Percentiles rank a stretch among this genome's conserved stretches.
Evolutionary conservation across 257 asterid species (phyloP).

Genomic region (Prunella vulgaris): DNA sequence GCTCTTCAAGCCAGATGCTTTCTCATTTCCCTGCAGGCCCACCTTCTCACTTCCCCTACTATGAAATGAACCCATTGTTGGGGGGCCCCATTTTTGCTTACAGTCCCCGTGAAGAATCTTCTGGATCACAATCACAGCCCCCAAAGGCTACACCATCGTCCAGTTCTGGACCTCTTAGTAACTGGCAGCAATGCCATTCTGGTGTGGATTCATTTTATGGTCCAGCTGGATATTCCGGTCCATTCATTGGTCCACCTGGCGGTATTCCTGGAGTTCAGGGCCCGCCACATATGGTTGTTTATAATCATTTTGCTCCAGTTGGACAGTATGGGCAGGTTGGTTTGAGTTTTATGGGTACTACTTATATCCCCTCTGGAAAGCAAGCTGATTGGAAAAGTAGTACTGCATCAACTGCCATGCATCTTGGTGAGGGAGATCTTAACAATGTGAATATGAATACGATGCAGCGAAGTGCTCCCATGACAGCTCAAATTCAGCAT

Average conservation of each 20-base stretch:
- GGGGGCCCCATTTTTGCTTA: slow-evolving; percentile 86
- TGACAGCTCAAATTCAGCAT: slow-evolving; percentile 63
- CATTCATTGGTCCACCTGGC: slow-evolving; percentile 72
- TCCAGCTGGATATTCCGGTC: slow-evolving; percentile 76
- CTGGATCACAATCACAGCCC: slow-evolving; percentile 61
- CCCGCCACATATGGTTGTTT: slow-evolving; percentile 94
- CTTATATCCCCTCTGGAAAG: slow-evolving; percentile 88
- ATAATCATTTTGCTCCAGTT: slow-evolving; percentile 95
- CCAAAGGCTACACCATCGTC: slow-evolving; percentile 53
- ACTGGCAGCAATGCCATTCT: slow-evolving; percentile 87
- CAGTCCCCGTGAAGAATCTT: slow-evolving; percentile 71
- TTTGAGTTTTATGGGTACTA: slow-evolving; percentile 93
- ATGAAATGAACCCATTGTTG: slow-evolving; percentile 82
- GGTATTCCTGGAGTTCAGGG: slow-evolving; percentile 91
- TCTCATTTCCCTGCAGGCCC: slow-evolving; percentile 88
- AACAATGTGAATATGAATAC: slow-evolving; percentile 42
- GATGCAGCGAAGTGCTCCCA: slow-evolving; percentile 55
- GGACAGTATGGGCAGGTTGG: slow-evolving; percentile 98
- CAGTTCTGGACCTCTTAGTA: slow-evolving; percentile 63
- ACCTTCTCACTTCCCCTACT: slow-evolving; percentile 83
- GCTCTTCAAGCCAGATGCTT: slow-evolving; percentile 65
- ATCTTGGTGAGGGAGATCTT: slow-evolving; percentile 59
- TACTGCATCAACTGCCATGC: slow-evolving; percentile 48
- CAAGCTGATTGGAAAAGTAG: slow-evolving; percentile 87
- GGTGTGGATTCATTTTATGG: slow-evolving; percentile 87